Percentiles rank a stretch among this genome's conserved stretches.
phyloP scores from a whole-genome alignment of 768 basidiomycete species.

The Boletus rubroflammeus region DNA sequence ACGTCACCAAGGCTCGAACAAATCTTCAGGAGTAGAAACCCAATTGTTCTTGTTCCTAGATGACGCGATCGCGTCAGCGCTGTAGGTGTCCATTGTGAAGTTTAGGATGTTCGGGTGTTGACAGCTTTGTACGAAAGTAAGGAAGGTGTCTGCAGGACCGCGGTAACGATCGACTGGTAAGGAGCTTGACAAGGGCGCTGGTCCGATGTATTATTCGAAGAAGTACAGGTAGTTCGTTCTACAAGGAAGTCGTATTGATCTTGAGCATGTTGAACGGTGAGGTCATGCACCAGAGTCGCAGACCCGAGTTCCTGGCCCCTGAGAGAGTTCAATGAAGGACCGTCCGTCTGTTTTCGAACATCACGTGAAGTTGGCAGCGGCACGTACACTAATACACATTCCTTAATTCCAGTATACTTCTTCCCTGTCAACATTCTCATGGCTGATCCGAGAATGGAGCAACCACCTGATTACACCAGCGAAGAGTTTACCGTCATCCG shows the following conservation, averaged over 20 bases:
- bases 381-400: too few species aligned
- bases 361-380: too few species aligned
- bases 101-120: not conserved
- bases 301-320: not conserved
- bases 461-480: not conserved
- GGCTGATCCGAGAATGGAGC: not conserved
- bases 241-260: not conserved
- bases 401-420: not conserved
- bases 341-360: too few species aligned
- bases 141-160: not conserved
- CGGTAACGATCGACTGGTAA: not conserved
- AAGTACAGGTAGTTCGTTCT: not conserved
- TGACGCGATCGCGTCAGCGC: too few species aligned
- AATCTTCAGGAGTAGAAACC: not conserved
- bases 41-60: not conserved
- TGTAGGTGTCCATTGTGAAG: too few species aligned
- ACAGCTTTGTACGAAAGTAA: not conserved
- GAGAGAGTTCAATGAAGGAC: not conserved
- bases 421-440: not conserved
- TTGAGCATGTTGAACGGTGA: not conserved
- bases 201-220: not conserved
- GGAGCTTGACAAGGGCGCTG: not conserved
- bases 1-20: not conserved
- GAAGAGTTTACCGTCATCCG: not conserved
- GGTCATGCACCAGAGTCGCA: not conserved